Base-by-base conservation (phyloP, 139 green algal genomes). In the Chlorella sp. region DNA sequence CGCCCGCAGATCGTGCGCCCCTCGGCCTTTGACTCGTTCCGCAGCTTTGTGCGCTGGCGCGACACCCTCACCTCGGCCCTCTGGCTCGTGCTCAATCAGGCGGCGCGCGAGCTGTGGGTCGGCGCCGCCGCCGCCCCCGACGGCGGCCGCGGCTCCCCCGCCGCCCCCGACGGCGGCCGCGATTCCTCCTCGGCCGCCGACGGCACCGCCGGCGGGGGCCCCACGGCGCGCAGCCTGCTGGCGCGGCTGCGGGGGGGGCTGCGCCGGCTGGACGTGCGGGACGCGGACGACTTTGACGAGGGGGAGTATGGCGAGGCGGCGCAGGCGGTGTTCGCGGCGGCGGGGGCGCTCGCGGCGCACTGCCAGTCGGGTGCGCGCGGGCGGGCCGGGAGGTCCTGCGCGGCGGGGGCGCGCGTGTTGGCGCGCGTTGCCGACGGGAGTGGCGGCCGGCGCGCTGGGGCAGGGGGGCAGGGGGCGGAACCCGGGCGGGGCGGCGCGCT, bases 251-350 rank as follows among this genome's bases (percentile, higher is more conserved):
- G 77, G 23, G 87, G 80, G 29, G 74, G 63, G 8, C 75, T 91
- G 60, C 76, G 87, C 43, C 82, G 87, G 27, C 56, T 85, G 55
- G 84, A 91, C 73, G 83, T 91, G n/a, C 75, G 80, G 35, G 68
- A 87, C 45, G 70, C 82, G 11, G 87, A 91, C 56, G 87, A 91
- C 35, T 91, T 83, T 74, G 86, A 91, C 23, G 86, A 91, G 35
- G 73, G 27, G 1, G 87, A 91, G 63, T 91, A 91, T 62, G 41
- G 59, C 14, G 83, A 81, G 36, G 87, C 87, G 11, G 69, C 75
- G 33, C 42, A 59, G 31, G 78, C 62, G 0, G 83, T 91, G 25
- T 69, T 79, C 5, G 33, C 71, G 3, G 70, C 80, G 2, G 71
- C 82, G 0, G 64, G 63, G 3, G 55, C 43, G 66, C 78, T 91